Percentiles rank a stretch among this genome's conserved stretches.
Evolutionary conservation across 2,329 filamentous ascomycete species (phyloP).

Genomic region (Aureobasidium vineae): DNA sequence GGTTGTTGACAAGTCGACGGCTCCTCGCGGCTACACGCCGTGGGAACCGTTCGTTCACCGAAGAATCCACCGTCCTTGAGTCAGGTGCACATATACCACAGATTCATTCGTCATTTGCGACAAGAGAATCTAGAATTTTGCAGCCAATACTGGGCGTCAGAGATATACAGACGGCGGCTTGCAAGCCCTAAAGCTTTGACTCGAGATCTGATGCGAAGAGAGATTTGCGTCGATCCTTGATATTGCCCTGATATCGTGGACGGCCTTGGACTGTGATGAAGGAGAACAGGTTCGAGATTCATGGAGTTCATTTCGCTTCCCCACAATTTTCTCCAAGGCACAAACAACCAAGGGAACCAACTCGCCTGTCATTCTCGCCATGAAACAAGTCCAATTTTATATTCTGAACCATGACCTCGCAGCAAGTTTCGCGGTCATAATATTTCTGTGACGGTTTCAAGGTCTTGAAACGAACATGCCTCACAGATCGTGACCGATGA

Average conservation of each 20-base stretch:
- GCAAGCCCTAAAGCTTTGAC: constrained; percentile 4
- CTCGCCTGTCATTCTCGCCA: neutral
- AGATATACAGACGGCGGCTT: constrained; percentile 5
- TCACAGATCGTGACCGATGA: neutral
- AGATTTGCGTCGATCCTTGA: constrained; percentile 20
- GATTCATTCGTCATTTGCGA: neutral
- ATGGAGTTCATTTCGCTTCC: constrained; percentile 7
- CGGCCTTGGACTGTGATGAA: constrained; percentile 3
- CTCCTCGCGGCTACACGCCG: constrained; percentile 6
- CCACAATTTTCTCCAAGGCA: neutral
- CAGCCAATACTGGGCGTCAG: neutral
- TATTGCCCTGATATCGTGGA: neutral
- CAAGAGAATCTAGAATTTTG: neutral
- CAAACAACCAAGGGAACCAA: neutral
- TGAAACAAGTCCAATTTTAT: constrained; percentile 7
- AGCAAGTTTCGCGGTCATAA: neutral
- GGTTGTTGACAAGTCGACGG: constrained; percentile 2
- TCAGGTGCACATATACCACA: neutral
- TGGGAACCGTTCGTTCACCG: neutral
- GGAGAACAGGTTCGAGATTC: neutral
- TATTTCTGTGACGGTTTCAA: neutral
- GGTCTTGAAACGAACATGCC: neutral
- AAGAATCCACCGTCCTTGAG: neutral
- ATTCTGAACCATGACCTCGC: neutral
- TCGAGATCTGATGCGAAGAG: constrained; percentile 5